phyloP scores from a whole-genome alignment of 148 eudicot genomes.

The Arbutus unedo region DNA sequence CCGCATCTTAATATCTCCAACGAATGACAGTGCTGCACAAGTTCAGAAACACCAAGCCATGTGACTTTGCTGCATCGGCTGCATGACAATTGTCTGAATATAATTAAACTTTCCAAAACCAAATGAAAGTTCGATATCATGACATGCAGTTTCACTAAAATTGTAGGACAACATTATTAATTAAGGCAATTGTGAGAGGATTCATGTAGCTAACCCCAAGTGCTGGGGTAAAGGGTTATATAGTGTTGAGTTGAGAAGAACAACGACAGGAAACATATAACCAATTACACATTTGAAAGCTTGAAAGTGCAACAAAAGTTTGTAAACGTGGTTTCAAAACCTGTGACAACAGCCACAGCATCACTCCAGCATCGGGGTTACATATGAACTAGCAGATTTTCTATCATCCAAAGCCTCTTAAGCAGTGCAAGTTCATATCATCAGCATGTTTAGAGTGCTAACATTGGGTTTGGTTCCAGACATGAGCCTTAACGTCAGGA shows the following conservation, averaged over 20 bases:
- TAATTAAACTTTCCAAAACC: slow-evolving; percentile 8
- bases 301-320: neutral
- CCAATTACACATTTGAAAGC: neutral
- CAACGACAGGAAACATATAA: neutral
- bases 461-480: neutral
- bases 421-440: neutral
- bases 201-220: neutral
- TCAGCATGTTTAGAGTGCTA: neutral
- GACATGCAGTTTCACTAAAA: neutral
- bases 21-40: slow-evolving; percentile 59
- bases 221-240: neutral
- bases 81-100: slow-evolving; percentile 24
- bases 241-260: neutral
- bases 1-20: slow-evolving; percentile 92
- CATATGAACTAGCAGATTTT: neutral
- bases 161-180: neutral
- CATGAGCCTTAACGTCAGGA: neutral
- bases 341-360: neutral
- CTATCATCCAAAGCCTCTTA: neutral
- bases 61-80: slow-evolving; percentile 82
- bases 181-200: neutral
- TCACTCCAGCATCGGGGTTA: neutral
- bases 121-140: neutral
- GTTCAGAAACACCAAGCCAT: slow-evolving; percentile 57
- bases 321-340: neutral